phyloP scores from a whole-genome alignment of 148 eudicot species.

The Rheum nobile region DNA sequence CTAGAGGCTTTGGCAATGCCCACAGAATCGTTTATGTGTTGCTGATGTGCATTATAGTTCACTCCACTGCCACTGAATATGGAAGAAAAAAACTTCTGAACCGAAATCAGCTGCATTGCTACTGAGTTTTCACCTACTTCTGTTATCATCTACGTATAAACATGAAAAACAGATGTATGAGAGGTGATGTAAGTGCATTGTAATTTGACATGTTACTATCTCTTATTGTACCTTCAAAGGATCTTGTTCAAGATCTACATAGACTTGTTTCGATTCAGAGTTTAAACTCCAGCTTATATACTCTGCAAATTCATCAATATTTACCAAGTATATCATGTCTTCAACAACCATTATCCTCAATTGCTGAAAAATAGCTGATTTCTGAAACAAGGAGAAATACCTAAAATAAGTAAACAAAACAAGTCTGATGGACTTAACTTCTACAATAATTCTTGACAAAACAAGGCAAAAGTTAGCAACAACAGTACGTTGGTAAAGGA shows the following conservation, averaged over 20 bases:
- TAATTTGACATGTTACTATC: background rate
- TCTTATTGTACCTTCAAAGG: conserved; percentile 60
- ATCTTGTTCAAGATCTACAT: conserved; percentile 79
- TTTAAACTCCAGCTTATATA: conserved; percentile 49
- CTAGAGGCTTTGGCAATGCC: conserved; percentile 18
- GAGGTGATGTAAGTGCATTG: background rate
- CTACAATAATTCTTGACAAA: too few species aligned
- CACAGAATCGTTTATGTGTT: conserved; percentile 12
- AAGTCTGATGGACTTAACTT: background rate
- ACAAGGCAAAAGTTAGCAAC: background rate
- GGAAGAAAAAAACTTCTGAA: conserved; percentile 50
- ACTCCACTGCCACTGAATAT: conserved; percentile 45
- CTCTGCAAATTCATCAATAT: conserved; percentile 45
- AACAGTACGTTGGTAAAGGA: background rate
- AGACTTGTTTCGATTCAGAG: conserved; percentile 27
- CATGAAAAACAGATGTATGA: conserved; percentile 3
- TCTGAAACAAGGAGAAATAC: conserved; percentile 30
- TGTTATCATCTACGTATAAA: conserved; percentile 41
- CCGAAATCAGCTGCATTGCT: conserved; percentile 38
- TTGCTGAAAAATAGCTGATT: conserved; percentile 42
- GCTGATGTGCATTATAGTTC: conserved; percentile 18
- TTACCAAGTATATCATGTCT: conserved; percentile 83
- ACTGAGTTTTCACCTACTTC: conserved; percentile 24
- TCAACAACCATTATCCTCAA: conserved; percentile 79
- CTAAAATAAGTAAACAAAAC: background rate